Base-by-base conservation (phyloP, 2,329 filamentous ascomycete genomes). In the Lasiodiplodia theobromae region DNA sequence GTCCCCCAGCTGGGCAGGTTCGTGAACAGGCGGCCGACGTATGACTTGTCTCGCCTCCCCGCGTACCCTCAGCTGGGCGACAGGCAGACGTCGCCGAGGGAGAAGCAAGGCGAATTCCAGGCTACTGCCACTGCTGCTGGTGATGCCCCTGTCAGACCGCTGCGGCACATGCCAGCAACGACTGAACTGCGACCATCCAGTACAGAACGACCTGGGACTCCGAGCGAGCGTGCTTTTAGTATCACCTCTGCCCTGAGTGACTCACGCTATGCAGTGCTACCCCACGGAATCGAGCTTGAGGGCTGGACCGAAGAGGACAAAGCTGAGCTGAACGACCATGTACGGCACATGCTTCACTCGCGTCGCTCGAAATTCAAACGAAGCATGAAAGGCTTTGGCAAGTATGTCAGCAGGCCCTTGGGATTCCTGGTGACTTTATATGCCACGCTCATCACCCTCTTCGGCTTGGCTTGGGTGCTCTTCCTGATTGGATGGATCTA, bases 401-500 rank as follows among this genome's bases (percentile, higher is more conserved):
- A 95, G 79, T 97, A 96, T 75, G 86, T 94, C 16, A 86, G 85
- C 49, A 88, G 89, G 73, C 92, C 93, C 1, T 84, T 97, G 47
- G 93, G 93, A 1, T 93, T 96, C 76, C 86, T 94, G 67, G 91
- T 97, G 69, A 96, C 92, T 0, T 81, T 96, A 4, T 97, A 97
- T 78, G 93, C 92, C 10, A 89, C 87, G 0, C 84, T 95, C 23
- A 94, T 97, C 73, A 96, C 93, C 0, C 83, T 94, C 0, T 97
- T 96, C 73, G 93, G 93, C 74, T 84, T 95, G 14, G 92, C 92
- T 0, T 97, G 93, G 93, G 93, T 97, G 1, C 86, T 96, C n/a
- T 96, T 95, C 80, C 83, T 96, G 67, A 97, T 97, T 76, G 92
- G 86, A 53, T 95, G 92, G 92, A 92, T 94, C 74, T 92, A 92